Conservation (phyloP, 768 basidiomycete genomes). For the Pleurotus pulmonarius region DNA sequence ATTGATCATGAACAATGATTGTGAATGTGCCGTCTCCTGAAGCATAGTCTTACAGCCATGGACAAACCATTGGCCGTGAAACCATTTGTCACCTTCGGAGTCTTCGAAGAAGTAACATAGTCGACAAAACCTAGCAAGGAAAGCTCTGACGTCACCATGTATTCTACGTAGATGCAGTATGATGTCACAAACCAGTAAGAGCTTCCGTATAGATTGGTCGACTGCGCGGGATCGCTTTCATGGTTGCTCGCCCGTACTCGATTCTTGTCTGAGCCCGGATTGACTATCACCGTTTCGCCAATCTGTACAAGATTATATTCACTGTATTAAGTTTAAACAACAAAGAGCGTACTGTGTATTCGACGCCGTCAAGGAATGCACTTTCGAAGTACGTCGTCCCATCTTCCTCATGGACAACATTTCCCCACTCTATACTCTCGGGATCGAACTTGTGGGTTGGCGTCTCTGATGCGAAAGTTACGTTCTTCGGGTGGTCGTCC, state of each 20-base stretch:
- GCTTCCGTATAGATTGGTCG: constrained; percentile 54
- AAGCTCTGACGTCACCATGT: neutral
- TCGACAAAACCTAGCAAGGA: constrained; percentile 56
- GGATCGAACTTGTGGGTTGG: constrained; percentile 30
- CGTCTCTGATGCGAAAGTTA: constrained; percentile 23
- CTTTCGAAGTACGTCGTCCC: constrained; percentile 34
- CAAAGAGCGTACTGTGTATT: constrained; percentile 42
- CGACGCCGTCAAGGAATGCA: constrained; percentile 52
- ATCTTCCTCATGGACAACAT: constrained; percentile 9
- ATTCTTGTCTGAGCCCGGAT: constrained; percentile 49
- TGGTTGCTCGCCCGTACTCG: constrained; percentile 37
- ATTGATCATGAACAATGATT: constrained; percentile 51
- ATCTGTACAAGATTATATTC: constrained; percentile 30
- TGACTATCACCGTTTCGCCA: constrained; percentile 63
- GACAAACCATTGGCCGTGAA: constrained; percentile 70
- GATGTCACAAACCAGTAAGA: constrained; percentile 51
- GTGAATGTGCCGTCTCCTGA: constrained; percentile 64
- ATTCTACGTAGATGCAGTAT: neutral
- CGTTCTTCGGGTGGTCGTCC: constrained; percentile 24
- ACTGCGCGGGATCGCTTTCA: constrained; percentile 34
- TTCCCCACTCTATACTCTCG: constrained; percentile 29
- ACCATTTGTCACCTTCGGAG: constrained; percentile 34
- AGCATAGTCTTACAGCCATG: constrained; percentile 66
- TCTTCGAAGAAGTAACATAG: constrained; percentile 61
- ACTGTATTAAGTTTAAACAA: neutral